Evolutionary conservation across 1,284 basidiomycete genomes (phyloP), one percentile per base, ranked within the genome.

Genomic region (Fomitopsis palustris): DNA sequence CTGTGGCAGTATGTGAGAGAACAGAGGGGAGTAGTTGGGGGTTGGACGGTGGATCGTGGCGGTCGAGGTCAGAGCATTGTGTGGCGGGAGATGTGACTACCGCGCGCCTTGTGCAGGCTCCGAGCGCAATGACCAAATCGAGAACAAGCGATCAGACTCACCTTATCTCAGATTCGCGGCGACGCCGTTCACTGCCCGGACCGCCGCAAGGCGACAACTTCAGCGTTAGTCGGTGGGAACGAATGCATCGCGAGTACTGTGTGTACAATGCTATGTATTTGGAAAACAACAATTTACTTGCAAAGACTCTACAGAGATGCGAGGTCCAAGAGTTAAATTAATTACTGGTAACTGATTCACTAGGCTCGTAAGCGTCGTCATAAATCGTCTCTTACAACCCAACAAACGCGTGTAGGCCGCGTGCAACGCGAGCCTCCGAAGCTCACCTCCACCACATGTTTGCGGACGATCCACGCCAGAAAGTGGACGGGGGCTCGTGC

Each of bases 291-390:
- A 29, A 38, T 8, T 52, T 10, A 29, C 25, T 47, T 59, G 58
- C 54, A 35, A 59, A 57, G 62, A 52, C 55, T 68, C 67, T 68
- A 68, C 59, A 65, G 58, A 65, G 65, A 66, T 66, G 62, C 60
- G 58, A 61, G 58, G 60, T 62, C 64, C 59, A 62, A 58, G 54
- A 60, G 54, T 58, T 57, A 49, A 53, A 29, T 59, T 58, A 58
- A 61, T 56, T 49, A 55, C 39, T 58, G 56, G 59, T 56, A 41
- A 55, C 39, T 58, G 21, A 35, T n/a, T 33, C 51, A 58, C 37
- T 43, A 54, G 27, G 51, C 37, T 52, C 51, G 33, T 43, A 39
- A 54, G 39, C 39, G 53, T 54, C 52, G 52, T 57, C 25, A 57
- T 23, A 21, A 21, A 25, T 57, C 47, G 45, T 59, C 45, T 54